phyloP scores from a whole-genome alignment of 2,329 filamentous ascomycete species.

The Penicillium sp. region DNA sequence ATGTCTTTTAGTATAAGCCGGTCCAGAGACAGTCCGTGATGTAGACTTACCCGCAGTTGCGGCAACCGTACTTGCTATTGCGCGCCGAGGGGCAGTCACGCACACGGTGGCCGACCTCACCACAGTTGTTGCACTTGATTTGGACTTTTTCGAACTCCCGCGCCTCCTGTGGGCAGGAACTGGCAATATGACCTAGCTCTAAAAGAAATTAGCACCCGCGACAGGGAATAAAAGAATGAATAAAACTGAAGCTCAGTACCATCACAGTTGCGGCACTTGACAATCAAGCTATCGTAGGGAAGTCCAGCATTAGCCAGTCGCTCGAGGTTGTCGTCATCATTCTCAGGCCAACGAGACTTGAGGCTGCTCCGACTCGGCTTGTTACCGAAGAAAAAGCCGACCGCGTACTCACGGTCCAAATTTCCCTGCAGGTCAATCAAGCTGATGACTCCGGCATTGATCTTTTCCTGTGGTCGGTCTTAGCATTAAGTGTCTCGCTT shows the following conservation, averaged over 20 bases:
- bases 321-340: slow-evolving; percentile 50
- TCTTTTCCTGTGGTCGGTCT: slow-evolving; percentile 37
- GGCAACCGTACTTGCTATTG: slow-evolving; percentile 45
- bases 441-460: slow-evolving; percentile 45
- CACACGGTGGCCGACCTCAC: slow-evolving; percentile 47
- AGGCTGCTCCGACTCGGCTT: slow-evolving; percentile 50
- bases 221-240: not conserved
- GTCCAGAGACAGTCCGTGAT: not conserved
- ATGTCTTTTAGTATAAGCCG: slow-evolving; percentile 17
- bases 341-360: slow-evolving; percentile 49
- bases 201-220: slow-evolving; percentile 2
- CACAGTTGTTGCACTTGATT: slow-evolving; percentile 53
- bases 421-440: slow-evolving; percentile 56
- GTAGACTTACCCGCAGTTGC: slow-evolving; percentile 50
- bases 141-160: slow-evolving; percentile 37
- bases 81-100: slow-evolving; percentile 47
- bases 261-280: slow-evolving; percentile 52
- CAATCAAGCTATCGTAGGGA: slow-evolving; percentile 50
- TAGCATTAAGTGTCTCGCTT: slow-evolving; percentile 6
- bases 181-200: slow-evolving; percentile 51
- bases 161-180: slow-evolving; percentile 51
- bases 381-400: slow-evolving; percentile 49
- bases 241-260: slow-evolving; percentile 27
- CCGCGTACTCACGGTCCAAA: slow-evolving; percentile 49
- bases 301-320: slow-evolving; percentile 54